phyloP scores from a whole-genome alignment of 2,329 filamentous ascomycete genomes.

The Stachybotrys chlorohalonatus region DNA sequence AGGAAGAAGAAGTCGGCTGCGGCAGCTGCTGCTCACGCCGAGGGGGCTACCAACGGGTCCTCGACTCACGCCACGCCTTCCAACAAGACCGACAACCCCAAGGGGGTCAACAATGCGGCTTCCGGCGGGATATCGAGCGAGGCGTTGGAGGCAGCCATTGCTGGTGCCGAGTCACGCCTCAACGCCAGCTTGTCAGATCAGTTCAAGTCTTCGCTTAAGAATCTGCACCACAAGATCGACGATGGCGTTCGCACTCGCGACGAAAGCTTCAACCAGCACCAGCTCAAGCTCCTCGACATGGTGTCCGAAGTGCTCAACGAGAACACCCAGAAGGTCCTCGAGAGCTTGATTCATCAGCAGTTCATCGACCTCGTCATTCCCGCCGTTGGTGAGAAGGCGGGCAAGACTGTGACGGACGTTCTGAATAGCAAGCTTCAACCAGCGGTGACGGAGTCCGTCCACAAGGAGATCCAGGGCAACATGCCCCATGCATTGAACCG shows the following conservation, averaged over 20 bases:
- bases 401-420: constrained; percentile 61
- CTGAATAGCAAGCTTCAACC: constrained; percentile 59
- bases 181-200: constrained; percentile 36
- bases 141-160: constrained; percentile 44
- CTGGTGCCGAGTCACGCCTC: constrained; percentile 43
- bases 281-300: constrained; percentile 46
- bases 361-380: constrained; percentile 72
- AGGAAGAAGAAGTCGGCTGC: constrained; percentile 60
- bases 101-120: constrained; percentile 15
- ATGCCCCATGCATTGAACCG: constrained; percentile 53
- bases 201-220: constrained; percentile 50
- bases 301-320: constrained; percentile 52
- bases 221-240: constrained; percentile 52
- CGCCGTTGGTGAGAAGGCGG: constrained; percentile 57
- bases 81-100: constrained; percentile 22
- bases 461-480: constrained; percentile 62
- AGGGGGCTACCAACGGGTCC: constrained; percentile 34
- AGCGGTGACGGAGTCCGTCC: constrained; percentile 55
- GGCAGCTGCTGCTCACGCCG: constrained; percentile 29
- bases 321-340: constrained; percentile 62
- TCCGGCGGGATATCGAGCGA: constrained; percentile 29
- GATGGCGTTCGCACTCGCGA: constrained; percentile 53
- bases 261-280: constrained; percentile 41
- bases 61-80: constrained; percentile 21
- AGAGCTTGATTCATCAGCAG: constrained; percentile 65